These are phyloP conservation scores for maize (Zea mays) DNA, from an alignment of 176 grass and related monocot species.

Conservation along the genomic window Zm-B73-REFERENCE-NAM-5.0 NC_050098.1:217809001-217809500, in stretches of 20 bases:
- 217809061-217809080: neutral
- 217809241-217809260: neutral
- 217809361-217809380: too few relatives aligned
- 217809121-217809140: slow-evolving; percentile 15
- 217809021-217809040: too few relatives aligned
- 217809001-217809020: too few relatives aligned
- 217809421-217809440: neutral
- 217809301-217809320: neutral
- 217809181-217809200: neutral
- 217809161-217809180: slow-evolving; percentile 9
- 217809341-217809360: neutral
- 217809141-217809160: neutral
- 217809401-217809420: neutral
- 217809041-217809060: neutral
- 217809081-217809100: neutral
- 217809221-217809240: neutral
- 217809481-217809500: too few relatives aligned
- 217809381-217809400: neutral
- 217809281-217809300: neutral
- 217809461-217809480: too few relatives aligned
- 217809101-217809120: neutral
- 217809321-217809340: neutral
- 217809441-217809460: too few relatives aligned
- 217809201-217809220: neutral
- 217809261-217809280: neutral